Evolutionary conservation across 768 basidiomycete genomes (phyloP), one percentile per base, ranked within the genome.

Genomic region (Aureoboletus auriporus): DNA sequence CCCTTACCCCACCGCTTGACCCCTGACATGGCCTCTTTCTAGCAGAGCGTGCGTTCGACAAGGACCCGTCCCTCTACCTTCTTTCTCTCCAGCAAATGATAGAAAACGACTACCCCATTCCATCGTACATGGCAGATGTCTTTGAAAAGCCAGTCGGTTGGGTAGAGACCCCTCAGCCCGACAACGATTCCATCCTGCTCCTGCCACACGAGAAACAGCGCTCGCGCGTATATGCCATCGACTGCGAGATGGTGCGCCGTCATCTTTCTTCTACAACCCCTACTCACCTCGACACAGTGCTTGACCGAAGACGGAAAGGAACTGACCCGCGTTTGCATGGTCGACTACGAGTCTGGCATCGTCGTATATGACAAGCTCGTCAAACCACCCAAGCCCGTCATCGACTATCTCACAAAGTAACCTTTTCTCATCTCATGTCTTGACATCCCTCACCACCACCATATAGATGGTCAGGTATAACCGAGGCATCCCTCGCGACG

Each of bases 351-450:
- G 30, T 79, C 84, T 4, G 82, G 81, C 12, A 75, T 78, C 39
- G 83, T 90, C 26, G 64, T 96, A 5, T 96, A 88, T 59, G 94
- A 98, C 66, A 82, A 86, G 55, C 76, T 97, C 12, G 93, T 97
- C 50, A 93, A 88, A 62, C 95, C 95, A 3, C 66, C 77, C 0
- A 88, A 88, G 56, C 87, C 89, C 1, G 83, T 98, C 47, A 69
- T 75, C 5, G 94, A 98, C 63, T 98, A 99, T 63, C 77, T 95
- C n/a, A 98, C 95, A 30, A 80, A 84, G 87, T 92, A 62, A 44
- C 73, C 54, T 8, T 20, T 5, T 20, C 16, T 42, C 45, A 12
- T 26, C 27, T 7, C 31, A 1, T 26, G 26, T 16, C 33, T 30
- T 14, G 12, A 30, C 20, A 7, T 26, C 20, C 1, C 38, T 49